Evolutionary conservation across 176 grass and related monocot genomes (phyloP).

Genomic region (Oryza officinalis): DNA sequence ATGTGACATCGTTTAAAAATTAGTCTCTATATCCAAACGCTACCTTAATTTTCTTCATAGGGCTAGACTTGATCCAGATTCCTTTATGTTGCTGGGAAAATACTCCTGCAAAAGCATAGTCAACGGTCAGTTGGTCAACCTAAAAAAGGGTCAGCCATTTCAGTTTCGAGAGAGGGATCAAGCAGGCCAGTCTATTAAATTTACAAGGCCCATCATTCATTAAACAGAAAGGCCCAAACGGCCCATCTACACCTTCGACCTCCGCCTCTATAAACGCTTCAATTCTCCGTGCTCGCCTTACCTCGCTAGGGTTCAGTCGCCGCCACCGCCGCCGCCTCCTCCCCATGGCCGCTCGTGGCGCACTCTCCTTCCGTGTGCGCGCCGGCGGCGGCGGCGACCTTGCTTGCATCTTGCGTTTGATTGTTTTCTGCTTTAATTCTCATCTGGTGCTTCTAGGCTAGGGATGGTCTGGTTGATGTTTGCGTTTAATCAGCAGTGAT

Average conservation of each 20-base stretch:
- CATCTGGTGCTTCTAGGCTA: not conserved
- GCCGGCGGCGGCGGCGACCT: too few species aligned
- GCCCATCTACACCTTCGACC: not conserved
- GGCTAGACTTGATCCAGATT: not conserved
- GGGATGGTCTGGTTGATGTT: not conserved
- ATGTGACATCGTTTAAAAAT: too few species aligned
- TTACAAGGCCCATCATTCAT: not conserved
- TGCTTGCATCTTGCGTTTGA: not conserved
- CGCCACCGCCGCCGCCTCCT: not conserved
- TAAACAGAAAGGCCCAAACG: too few species aligned
- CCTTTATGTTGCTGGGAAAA: not conserved
- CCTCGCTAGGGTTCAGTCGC: slow-evolving; percentile 30
- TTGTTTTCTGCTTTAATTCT: not conserved
- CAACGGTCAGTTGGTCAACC: not conserved
- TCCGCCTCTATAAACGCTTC: not conserved
- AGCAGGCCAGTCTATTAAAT: not conserved
- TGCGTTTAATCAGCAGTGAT: not conserved
- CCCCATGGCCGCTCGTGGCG: not conserved
- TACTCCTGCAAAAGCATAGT: not conserved
- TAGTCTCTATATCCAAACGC: too few species aligned
- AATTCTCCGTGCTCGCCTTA: too few species aligned
- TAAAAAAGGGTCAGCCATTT: not conserved
- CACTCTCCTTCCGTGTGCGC: not conserved
- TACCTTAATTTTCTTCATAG: not conserved
- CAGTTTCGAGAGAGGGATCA: not conserved